phyloP scores from a whole-genome alignment of 2,329 filamentous ascomycete genomes.

The Alternaria consortialis region DNA sequence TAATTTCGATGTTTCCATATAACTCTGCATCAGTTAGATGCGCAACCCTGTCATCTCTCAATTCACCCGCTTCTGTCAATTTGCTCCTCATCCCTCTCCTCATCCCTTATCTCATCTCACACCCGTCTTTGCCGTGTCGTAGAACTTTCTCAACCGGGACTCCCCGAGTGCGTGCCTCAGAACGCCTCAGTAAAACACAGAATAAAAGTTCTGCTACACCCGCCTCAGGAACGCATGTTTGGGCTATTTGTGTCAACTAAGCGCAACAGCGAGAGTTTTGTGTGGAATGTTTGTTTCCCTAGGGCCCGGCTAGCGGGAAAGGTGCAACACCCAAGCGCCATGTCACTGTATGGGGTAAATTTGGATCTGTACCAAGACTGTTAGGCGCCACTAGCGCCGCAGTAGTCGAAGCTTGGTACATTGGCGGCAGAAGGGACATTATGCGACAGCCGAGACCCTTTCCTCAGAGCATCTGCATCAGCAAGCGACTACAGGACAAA shows the following conservation, averaged over 20 bases:
- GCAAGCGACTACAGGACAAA: constrained; percentile 3
- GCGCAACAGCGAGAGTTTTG: constrained; percentile 26
- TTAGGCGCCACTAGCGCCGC: constrained; percentile 16
- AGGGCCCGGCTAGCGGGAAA: constrained; percentile 5
- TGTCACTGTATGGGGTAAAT: constrained; percentile 28
- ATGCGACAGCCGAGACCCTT: constrained; percentile 2
- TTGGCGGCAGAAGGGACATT: constrained; percentile 7
- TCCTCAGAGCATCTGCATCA: constrained; percentile 1
- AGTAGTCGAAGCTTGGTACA: constrained; percentile 31
- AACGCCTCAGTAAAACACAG: constrained; percentile 15
- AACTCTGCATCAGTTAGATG: constrained; percentile 13
- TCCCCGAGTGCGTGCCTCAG: constrained; percentile 15
- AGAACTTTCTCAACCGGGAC: not conserved
- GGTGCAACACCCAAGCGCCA: constrained; percentile 14
- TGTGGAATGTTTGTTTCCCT: not conserved
- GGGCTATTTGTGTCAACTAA: constrained; percentile 18
- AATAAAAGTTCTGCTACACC: constrained; percentile 14
- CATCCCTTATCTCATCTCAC: constrained; percentile 1
- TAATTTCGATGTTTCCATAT: not conserved
- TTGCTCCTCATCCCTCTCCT: constrained; percentile 1
- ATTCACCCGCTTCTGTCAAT: constrained; percentile 8
- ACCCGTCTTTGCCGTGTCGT: constrained; percentile 12
- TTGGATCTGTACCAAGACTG: constrained; percentile 24
- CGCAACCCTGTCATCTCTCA: constrained; percentile 12
- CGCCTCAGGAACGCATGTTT: constrained; percentile 16